Percentiles rank a stretch among this genome's conserved stretches.
Evolutionary conservation across 805 yeast genomes (phyloP).

Genomic region (Yamadazyma laniorum): DNA sequence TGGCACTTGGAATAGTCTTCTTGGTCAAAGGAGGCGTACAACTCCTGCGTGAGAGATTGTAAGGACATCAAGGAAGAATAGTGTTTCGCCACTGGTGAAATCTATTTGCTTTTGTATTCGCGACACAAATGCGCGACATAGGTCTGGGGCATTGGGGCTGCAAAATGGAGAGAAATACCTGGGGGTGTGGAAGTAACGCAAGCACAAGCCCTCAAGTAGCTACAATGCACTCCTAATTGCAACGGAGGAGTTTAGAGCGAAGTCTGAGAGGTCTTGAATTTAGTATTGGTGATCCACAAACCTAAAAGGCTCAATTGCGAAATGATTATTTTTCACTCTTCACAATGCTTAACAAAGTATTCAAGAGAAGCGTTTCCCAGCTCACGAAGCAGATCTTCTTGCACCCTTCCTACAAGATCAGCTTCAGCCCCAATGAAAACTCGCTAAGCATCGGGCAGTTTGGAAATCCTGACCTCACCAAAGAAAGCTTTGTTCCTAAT

Average conservation of each 20-base stretch:
- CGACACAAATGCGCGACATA: too few relatives aligned
- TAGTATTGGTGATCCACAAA: too few relatives aligned
- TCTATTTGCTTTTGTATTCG: too few relatives aligned
- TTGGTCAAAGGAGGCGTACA: constrained; percentile 61
- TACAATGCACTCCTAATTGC: too few relatives aligned
- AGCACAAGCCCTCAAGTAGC: too few relatives aligned
- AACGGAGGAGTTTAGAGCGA: too few relatives aligned
- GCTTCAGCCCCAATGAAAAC: constrained; percentile 10
- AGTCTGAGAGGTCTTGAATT: too few relatives aligned
- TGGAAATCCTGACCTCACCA: not conserved
- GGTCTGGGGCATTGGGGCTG: not conserved
- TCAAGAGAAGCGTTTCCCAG: constrained; percentile 7
- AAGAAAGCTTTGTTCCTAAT: constrained; percentile 22
- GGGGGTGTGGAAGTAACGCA: too few relatives aligned
- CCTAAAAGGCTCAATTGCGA: too few relatives aligned
- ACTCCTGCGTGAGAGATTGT: constrained; percentile 65
- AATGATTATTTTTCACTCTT: not conserved
- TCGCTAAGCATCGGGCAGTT: constrained; percentile 12
- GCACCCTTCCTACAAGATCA: constrained; percentile 11
- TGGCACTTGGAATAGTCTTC: constrained; percentile 63
- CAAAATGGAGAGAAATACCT: too few relatives aligned
- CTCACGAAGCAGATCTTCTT: constrained; percentile 13
- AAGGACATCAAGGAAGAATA: constrained; percentile 46
- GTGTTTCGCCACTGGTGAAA: constrained; percentile 5
- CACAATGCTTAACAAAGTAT: constrained; percentile 1